These are phyloP conservation scores for Bremia lactucae DNA, from an alignment of 352 stramenopile species.

Conservation along the genomic window DNA sequence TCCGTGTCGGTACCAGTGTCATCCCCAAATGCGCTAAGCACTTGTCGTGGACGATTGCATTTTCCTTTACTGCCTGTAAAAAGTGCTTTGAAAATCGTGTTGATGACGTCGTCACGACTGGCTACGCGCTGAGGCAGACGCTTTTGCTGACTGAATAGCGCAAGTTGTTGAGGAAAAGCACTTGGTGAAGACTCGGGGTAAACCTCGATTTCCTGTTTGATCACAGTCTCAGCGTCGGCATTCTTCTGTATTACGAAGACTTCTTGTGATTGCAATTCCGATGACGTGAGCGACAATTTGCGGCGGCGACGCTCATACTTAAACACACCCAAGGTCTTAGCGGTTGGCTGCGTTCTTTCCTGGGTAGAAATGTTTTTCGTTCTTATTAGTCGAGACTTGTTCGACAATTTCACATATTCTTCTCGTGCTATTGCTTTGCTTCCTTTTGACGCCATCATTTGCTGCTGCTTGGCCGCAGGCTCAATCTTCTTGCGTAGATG, in stretches of 20 bases:
- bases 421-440: not conserved
- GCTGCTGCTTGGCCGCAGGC: slow-evolving; percentile 5
- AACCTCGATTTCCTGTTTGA: slow-evolving; percentile 38
- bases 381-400: slow-evolving; percentile 40
- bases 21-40: slow-evolving; percentile 58
- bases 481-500: slow-evolving; percentile 21
- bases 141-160: slow-evolving; percentile 74
- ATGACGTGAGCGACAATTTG: slow-evolving; percentile 29
- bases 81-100: slow-evolving; percentile 70
- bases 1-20: slow-evolving; percentile 72
- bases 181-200: slow-evolving; percentile 44
- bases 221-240: slow-evolving; percentile 5
- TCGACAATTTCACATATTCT: slow-evolving; percentile 7
- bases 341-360: slow-evolving; percentile 2
- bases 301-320: slow-evolving; percentile 17
- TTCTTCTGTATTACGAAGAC: not conserved
- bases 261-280: slow-evolving; percentile 9
- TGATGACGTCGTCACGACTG: slow-evolving; percentile 70
- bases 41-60: slow-evolving; percentile 17
- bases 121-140: slow-evolving; percentile 59
- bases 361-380: slow-evolving; percentile 28
- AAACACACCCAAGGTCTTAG: slow-evolving; percentile 10
- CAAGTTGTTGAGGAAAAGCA: slow-evolving; percentile 61
- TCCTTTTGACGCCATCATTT: not conserved
- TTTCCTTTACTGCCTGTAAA: slow-evolving; percentile 35